A percentile compares a stretch with the other conserved stretches of the same genome.
phyloP scores from a whole-genome alignment of 768 basidiomycete genomes.

The Amanita polypyramis region DNA sequence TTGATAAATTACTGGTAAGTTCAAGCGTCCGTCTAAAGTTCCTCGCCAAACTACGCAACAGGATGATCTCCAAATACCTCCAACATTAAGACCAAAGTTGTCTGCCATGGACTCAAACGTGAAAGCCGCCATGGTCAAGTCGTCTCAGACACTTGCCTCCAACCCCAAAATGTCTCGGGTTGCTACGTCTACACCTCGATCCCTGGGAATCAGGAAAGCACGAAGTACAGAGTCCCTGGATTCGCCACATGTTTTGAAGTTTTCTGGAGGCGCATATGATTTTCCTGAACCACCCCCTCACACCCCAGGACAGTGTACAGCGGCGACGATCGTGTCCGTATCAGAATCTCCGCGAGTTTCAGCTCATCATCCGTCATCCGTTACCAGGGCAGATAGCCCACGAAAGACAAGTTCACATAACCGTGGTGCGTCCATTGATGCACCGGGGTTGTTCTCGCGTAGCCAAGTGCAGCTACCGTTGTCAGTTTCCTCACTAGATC shows the following conservation, averaged over 20 bases:
- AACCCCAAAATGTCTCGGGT: conserved; percentile 22
- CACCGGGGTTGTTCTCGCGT: conserved; percentile 38
- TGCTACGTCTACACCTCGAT: conserved; percentile 39
- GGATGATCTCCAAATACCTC: conserved; percentile 88
- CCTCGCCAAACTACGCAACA: conserved; percentile 18
- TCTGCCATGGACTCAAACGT: conserved; percentile 74
- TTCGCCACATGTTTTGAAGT: conserved; percentile 38
- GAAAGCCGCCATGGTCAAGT: conserved; percentile 88
- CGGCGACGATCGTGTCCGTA: not conserved
- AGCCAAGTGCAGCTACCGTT: conserved; percentile 37
- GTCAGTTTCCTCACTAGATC: conserved; percentile 33
- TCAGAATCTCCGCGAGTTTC: conserved; percentile 16
- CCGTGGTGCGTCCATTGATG: conserved; percentile 56
- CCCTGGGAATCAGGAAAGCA: conserved; percentile 45
- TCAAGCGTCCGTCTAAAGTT: not conserved
- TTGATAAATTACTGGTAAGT: conserved; percentile 73
- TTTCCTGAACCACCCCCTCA: conserved; percentile 22
- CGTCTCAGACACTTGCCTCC: conserved; percentile 54
- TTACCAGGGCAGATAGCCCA: conserved; percentile 20
- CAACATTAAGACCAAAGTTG: conserved; percentile 67
- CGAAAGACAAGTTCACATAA: conserved; percentile 36
- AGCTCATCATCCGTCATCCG: conserved; percentile 28
- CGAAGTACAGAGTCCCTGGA: conserved; percentile 65
- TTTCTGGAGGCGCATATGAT: conserved; percentile 26
- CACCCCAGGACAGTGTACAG: not conserved